Conservation (phyloP, 768 basidiomycete species). For the Lentinula guzmanii region DNA sequence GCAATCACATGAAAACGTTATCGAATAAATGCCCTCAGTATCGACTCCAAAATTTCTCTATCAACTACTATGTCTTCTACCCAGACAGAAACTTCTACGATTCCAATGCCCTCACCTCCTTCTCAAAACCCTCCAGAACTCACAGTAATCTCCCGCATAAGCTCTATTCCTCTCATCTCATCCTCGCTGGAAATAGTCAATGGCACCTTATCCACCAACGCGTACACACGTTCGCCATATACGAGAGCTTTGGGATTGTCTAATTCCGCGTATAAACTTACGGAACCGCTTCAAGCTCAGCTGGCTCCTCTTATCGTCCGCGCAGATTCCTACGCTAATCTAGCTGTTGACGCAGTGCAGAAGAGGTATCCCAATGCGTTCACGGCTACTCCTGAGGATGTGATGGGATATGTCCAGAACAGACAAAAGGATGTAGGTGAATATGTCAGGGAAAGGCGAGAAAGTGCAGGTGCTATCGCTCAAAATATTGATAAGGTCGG, state of each 20-base stretch:
- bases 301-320: conserved; percentile 61
- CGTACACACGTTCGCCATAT: conserved; percentile 61
- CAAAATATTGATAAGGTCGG: conserved; percentile 59
- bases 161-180: conserved; percentile 69
- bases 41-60: not conserved
- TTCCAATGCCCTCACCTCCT: conserved; percentile 14
- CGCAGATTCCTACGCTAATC: conserved; percentile 66
- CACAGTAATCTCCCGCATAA: conserved; percentile 57
- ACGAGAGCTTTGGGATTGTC: conserved; percentile 58
- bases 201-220: conserved; percentile 49
- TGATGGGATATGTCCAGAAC: conserved; percentile 53
- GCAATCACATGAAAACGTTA: not conserved
- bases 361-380: conserved; percentile 73
- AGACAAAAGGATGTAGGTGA: conserved; percentile 48
- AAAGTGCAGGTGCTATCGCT: conserved; percentile 55
- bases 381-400: conserved; percentile 66
- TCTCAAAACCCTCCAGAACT: conserved; percentile 39
- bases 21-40: not conserved
- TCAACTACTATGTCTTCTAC: conserved; percentile 14
- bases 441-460: conserved; percentile 25
- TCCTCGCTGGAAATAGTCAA: conserved; percentile 58
- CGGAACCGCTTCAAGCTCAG: conserved; percentile 59
- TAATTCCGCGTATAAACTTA: conserved; percentile 49
- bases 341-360: conserved; percentile 69
- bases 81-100: conserved; percentile 15